Evolutionary conservation across 352 stramenopile genomes (phyloP).

Genomic region (Pythium angustatum): DNA sequence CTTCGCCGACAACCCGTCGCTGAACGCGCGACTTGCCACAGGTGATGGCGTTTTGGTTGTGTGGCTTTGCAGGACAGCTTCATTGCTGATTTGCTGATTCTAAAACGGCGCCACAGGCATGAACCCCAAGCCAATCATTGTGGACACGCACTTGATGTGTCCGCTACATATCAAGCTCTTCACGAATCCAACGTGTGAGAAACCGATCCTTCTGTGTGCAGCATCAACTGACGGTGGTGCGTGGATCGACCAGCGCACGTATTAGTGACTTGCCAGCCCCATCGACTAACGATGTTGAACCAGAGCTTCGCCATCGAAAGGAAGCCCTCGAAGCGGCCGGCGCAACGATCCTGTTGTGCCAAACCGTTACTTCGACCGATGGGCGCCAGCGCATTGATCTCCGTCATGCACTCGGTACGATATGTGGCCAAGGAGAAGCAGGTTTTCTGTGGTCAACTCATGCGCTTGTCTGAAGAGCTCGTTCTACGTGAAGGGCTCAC

Average conservation of each 20-base stretch:
- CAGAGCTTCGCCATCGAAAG: conserved; percentile 44
- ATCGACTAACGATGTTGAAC: background rate
- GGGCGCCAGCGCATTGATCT: conserved; percentile 53
- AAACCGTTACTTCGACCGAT: conserved; percentile 15
- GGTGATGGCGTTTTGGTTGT: too few species aligned
- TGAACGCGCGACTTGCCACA: conserved; percentile 70
- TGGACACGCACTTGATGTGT: conserved; percentile 71
- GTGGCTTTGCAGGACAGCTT: too few species aligned
- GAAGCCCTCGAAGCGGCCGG: conserved; percentile 45
- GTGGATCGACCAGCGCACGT: too few species aligned
- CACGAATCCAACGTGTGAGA: conserved; percentile 60
- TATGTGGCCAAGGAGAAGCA: too few species aligned
- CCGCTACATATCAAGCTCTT: conserved; percentile 78
- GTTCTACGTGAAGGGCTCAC: too few species aligned
- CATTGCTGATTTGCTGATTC: too few species aligned
- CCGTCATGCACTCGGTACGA: conserved; percentile 57
- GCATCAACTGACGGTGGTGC: conserved; percentile 26
- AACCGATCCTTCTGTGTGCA: conserved; percentile 64
- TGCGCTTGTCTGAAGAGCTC: too few species aligned
- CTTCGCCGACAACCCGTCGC: conserved; percentile 84
- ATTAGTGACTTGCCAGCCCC: too few species aligned
- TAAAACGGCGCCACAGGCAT: too few species aligned
- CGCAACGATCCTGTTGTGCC: conserved; percentile 47
- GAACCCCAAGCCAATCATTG: conserved; percentile 73
- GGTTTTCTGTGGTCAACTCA: too few species aligned